Percentiles rank a stretch among this genome's conserved stretches.
phyloP scores from a whole-genome alignment of 768 basidiomycete species.

The Inosperma sp. region DNA sequence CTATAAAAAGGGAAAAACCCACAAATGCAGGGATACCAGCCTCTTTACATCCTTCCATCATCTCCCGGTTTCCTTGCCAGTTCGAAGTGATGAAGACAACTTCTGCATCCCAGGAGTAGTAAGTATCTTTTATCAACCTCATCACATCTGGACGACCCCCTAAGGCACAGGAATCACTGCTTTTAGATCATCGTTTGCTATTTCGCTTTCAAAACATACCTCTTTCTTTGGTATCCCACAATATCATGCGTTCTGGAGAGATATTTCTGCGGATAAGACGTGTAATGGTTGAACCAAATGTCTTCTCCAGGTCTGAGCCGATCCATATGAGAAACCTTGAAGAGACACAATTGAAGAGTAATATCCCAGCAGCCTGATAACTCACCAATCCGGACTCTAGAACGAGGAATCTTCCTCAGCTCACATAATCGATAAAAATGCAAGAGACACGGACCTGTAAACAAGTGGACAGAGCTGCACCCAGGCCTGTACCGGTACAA shows the following conservation, averaged over 20 bases:
- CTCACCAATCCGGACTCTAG: constrained; percentile 48
- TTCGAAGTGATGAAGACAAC: constrained; percentile 84
- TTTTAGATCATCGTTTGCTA: not conserved
- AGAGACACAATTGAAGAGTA: constrained; percentile 8
- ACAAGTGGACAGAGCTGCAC: constrained; percentile 76
- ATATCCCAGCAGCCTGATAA: not conserved
- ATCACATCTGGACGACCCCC: constrained; percentile 73
- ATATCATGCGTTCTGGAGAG: constrained; percentile 61
- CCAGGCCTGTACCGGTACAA: constrained; percentile 81
- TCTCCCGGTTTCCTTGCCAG: constrained; percentile 69
- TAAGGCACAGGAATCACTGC: constrained; percentile 16
- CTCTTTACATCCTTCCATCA: constrained; percentile 76
- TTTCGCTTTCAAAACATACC: constrained; percentile 31
- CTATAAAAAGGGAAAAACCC: constrained; percentile 16
- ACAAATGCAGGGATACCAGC: constrained; percentile 67
- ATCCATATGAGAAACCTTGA: constrained; percentile 80
- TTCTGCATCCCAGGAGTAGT: constrained; percentile 76
- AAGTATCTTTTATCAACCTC: constrained; percentile 70
- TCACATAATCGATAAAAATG: constrained; percentile 1
- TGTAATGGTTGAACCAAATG: constrained; percentile 77
- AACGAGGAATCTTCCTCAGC: constrained; percentile 12
- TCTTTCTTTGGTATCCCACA: constrained; percentile 76
- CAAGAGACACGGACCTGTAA: constrained; percentile 54
- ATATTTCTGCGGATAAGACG: constrained; percentile 65
- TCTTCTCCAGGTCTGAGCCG: constrained; percentile 80